A percentile compares a stretch with the other conserved stretches of the same genome.
Evolutionary conservation across 192 early-diverging fungal genomes (phyloP).

Genomic region (Jimgerdemannia flammicorona): DNA sequence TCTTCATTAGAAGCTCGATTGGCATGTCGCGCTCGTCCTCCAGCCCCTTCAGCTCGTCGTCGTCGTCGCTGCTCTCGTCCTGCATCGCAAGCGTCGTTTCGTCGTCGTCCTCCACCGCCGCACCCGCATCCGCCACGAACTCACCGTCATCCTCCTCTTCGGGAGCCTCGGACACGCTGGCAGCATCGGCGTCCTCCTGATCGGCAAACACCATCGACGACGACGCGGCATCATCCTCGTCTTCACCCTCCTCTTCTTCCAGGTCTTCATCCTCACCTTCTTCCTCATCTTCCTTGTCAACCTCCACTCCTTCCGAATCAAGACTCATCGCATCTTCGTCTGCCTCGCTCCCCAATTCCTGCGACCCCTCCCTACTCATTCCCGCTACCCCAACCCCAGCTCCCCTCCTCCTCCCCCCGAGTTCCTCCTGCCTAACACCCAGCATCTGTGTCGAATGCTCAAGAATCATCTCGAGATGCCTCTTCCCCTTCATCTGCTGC

Average conservation of each 20-base stretch:
- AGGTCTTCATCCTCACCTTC: slow-evolving; percentile 19
- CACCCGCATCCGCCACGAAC: slow-evolving; percentile 33
- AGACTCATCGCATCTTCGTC: slow-evolving; percentile 1
- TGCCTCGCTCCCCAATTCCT: not conserved
- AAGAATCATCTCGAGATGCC: slow-evolving; percentile 66
- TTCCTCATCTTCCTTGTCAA: slow-evolving; percentile 5
- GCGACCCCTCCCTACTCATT: not conserved
- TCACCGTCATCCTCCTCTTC: slow-evolving; percentile 13
- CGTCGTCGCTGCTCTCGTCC: slow-evolving; percentile 27
- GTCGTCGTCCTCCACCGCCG: slow-evolving; percentile 52
- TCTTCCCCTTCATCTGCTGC: slow-evolving; percentile 55
- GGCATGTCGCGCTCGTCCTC: slow-evolving; percentile 61
- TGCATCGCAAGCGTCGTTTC: slow-evolving; percentile 22
- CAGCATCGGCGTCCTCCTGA: slow-evolving; percentile 6
- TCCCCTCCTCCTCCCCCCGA: not conserved
- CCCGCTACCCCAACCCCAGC: not conserved
- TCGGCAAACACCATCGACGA: not conserved
- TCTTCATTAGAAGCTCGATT: slow-evolving; percentile 51
- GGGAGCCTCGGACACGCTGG: not conserved
- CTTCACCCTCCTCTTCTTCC: slow-evolving; percentile 18
- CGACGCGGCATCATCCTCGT: slow-evolving; percentile 19
- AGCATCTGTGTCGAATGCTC: slow-evolving; percentile 70
- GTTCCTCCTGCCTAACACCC: slow-evolving; percentile 47
- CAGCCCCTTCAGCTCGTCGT: slow-evolving; percentile 52
- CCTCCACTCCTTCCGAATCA: not conserved